Base-by-base conservation (phyloP, 139 green algal genomes). In the Tetradesmus lagerheimii region DNA sequence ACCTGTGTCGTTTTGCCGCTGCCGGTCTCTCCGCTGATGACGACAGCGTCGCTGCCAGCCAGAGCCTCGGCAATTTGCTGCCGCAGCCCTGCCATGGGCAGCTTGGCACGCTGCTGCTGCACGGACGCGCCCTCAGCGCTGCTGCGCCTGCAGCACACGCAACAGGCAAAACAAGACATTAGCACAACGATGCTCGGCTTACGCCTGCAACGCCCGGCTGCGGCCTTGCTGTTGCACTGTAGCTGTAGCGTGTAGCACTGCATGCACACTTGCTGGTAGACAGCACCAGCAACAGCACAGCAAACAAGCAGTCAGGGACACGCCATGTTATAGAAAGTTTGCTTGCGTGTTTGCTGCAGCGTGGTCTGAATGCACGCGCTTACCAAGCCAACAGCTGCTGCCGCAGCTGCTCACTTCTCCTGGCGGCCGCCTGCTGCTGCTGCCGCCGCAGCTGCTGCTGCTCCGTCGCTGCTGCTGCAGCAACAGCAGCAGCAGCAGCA, bases 1-100 rank as follows among this genome's bases (percentile, higher is more conserved):
- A 95, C 93, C 96, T 98, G 95, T 0, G 97, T 99, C 27, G 97
- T 99, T 87, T 99, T 99, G 76, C 97, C 97, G 67, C 94, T 97
- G 62, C 97, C 97, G 0, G 97, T 99, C 71, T 98, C 97, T 25
- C 97, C 96, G 83, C 87, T 89, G 41, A 98, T 94, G 0, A 98
- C 93, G 6, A 93, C 85, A 9, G 97, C 93, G 79, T 98, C 94
- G 20, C 35, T 50, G 27, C 2, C 41, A 6, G 18, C 12, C 76
- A 97, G 85, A 20, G 91, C 90, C 25, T 89, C 89, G 29, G 92
- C 29, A 71, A 97, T 11, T 43, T 91, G 50, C 35, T 85, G 83
- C 25, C 89, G 84, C 25, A 96, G 38, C 23, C 71, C 75, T 0
- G 66, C 75, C 45, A 97, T 95, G 37, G 95, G 95, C 88, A 97